Percentiles rank a stretch among this genome's conserved stretches.
Conservation (phyloP, 768 basidiomycete genomes). For the Russula virescens region DNA sequence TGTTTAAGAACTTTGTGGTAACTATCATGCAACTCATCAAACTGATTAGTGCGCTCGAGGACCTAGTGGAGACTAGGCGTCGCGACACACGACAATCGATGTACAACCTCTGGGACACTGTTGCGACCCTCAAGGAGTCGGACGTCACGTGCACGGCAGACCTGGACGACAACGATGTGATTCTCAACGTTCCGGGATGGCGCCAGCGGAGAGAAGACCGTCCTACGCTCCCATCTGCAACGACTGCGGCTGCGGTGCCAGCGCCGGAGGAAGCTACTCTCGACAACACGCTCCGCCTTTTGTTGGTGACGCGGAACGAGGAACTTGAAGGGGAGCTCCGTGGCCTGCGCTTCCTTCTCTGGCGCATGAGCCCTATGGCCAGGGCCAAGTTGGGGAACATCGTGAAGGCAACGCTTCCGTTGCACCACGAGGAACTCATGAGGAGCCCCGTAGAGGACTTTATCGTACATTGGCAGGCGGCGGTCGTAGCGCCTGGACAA, state of each 20-base stretch:
- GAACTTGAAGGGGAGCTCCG: constrained; percentile 15
- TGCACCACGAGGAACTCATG: constrained; percentile 15
- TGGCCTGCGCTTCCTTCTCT: constrained; percentile 12
- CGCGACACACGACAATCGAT: no score
- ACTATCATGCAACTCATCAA: constrained; percentile 10
- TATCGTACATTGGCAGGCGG: constrained; percentile 14
- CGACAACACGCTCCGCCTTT: constrained; percentile 5
- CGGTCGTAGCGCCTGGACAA: background rate
- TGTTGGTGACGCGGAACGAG: constrained; percentile 8
- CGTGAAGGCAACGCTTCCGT: constrained; percentile 4
- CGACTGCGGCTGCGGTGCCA: background rate
- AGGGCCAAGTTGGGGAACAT: constrained; percentile 6
- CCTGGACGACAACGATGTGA: constrained; percentile 12
- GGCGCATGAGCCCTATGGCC: constrained; percentile 2
- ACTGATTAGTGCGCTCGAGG: constrained; percentile 9
- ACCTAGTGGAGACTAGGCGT: background rate
- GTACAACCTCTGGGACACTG: no score
- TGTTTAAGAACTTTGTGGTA: constrained; percentile 7
- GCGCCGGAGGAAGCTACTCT: background rate
- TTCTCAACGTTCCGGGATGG: constrained; percentile 17
- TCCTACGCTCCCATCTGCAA: background rate
- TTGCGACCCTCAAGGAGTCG: background rate
- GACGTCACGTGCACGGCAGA: background rate
- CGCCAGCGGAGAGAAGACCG: background rate
- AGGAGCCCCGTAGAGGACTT: constrained; percentile 12